phyloP scores from a whole-genome alignment of 345 rosid genomes.

The Ricinus communis region DNA sequence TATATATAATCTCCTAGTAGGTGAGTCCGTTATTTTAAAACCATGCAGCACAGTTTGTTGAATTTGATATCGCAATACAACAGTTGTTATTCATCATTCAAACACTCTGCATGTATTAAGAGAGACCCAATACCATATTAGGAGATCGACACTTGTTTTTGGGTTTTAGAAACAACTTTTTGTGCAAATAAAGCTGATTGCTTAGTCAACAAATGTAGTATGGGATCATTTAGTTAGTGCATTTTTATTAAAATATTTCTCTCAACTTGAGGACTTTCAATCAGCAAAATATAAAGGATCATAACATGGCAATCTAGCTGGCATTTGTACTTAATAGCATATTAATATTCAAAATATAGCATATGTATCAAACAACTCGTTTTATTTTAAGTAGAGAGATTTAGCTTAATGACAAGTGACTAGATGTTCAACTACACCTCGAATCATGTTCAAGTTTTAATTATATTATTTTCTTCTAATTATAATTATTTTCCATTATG shows the following conservation, averaged over 20 bases:
- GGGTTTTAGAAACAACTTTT: neutral
- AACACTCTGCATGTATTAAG: neutral
- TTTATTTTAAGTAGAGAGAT: neutral
- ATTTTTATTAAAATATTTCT: neutral
- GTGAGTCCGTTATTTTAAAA: neutral
- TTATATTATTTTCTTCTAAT: neutral
- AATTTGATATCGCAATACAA: neutral
- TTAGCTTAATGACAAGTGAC: conserved; percentile 24
- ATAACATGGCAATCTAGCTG: neutral
- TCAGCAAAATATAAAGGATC: neutral
- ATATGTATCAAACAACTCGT: conserved; percentile 7
- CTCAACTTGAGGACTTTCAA: neutral
- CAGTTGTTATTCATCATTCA: neutral
- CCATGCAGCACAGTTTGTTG: neutral
- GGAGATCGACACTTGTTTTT: neutral
- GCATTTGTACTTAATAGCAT: conserved; percentile 3
- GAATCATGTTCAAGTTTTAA: conserved; percentile 4
- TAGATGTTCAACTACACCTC: conserved; percentile 31
- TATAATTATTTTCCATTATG: neutral
- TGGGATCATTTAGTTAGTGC: neutral
- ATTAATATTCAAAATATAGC: neutral
- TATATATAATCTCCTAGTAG: neutral
- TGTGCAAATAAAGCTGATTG: neutral
- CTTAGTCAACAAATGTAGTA: neutral
- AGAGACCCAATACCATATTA: neutral